Percentiles rank a stretch among this genome's conserved stretches.
phyloP scores from a whole-genome alignment of 768 basidiomycete genomes.

The Russula vinacea region DNA sequence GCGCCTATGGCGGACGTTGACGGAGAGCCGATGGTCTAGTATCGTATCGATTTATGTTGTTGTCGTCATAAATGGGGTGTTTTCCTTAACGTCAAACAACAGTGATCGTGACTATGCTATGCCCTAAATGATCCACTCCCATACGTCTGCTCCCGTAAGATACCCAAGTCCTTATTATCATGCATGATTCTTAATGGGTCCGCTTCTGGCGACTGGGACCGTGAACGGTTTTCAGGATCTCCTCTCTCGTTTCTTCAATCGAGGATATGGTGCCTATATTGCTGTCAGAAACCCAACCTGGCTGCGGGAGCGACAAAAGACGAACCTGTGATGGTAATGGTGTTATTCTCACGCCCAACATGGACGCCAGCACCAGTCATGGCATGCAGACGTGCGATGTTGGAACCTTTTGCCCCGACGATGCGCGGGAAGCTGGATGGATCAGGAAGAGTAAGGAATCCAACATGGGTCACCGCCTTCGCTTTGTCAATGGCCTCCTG shows the following conservation, averaged over 20 bases:
- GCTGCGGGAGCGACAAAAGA: background rate
- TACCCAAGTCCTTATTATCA: conserved; percentile 10
- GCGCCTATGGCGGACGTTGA: conserved; percentile 39
- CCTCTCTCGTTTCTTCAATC: conserved; percentile 70
- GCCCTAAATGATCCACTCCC: conserved; percentile 4
- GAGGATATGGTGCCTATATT: conserved; percentile 61
- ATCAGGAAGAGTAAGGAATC: conserved; percentile 79
- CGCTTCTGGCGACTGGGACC: conserved; percentile 29
- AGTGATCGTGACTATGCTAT: conserved; percentile 10
- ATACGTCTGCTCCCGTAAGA: conserved; percentile 8
- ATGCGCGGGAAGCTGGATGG: conserved; percentile 88
- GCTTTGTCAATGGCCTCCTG: conserved; percentile 70
- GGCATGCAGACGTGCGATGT: conserved; percentile 79
- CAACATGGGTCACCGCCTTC: conserved; percentile 69
- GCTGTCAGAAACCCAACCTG: conserved; percentile 11
- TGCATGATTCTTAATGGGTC: conserved; percentile 4
- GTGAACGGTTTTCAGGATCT: conserved; percentile 57
- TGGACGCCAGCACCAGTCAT: conserved; percentile 92
- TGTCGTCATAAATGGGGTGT: background rate
- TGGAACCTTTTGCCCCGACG: conserved; percentile 88
- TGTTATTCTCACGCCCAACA: conserved; percentile 82
- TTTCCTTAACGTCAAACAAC: conserved; percentile 12
- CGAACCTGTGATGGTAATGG: conserved; percentile 80
- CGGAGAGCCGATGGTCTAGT: conserved; percentile 35
- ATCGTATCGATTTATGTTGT: background rate